A percentile compares a stretch with the other conserved stretches of the same genome.
Evolutionary conservation across 148 eudicot genomes (phyloP).

Genomic region (Amaranthus hypochondriacus): DNA sequence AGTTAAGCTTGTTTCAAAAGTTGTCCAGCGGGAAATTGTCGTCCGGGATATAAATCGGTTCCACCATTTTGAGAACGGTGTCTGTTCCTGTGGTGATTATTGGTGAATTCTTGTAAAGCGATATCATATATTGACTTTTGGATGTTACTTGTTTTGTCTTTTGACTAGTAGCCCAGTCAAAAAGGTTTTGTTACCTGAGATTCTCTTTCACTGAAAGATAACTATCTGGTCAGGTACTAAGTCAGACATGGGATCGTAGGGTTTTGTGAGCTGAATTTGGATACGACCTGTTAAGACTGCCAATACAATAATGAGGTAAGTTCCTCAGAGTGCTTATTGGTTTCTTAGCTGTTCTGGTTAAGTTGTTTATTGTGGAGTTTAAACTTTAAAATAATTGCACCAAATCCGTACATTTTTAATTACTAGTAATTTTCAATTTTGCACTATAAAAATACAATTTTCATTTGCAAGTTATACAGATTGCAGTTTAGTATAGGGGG

Average conservation of each 20-base stretch:
- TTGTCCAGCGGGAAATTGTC: conserved; percentile 67
- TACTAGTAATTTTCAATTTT: no score
- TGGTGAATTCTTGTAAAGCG: conserved; percentile 44
- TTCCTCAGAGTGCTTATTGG: not conserved
- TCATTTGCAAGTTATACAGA: no score
- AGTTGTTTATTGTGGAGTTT: no score
- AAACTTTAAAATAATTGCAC: no score
- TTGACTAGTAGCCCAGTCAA: not conserved
- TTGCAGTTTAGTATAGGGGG: no score
- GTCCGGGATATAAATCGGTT: conserved; percentile 84
- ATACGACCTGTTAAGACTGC: not conserved
- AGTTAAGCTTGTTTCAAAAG: conserved; percentile 58
- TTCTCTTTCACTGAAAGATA: not conserved
- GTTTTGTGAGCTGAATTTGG: not conserved
- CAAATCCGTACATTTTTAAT: no score
- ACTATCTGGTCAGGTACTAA: not conserved
- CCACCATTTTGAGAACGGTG: conserved; percentile 73
- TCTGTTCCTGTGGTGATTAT: conserved; percentile 82
- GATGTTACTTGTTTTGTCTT: not conserved
- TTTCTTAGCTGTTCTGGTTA: not conserved
- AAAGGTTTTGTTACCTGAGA: not conserved
- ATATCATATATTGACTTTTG: not conserved
- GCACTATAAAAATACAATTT: no score
- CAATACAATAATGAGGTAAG: conserved; percentile 2
- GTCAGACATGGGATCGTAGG: not conserved